Conservation (phyloP, 129 eudicot genomes). For the Erigeron canadensis region DNA sequence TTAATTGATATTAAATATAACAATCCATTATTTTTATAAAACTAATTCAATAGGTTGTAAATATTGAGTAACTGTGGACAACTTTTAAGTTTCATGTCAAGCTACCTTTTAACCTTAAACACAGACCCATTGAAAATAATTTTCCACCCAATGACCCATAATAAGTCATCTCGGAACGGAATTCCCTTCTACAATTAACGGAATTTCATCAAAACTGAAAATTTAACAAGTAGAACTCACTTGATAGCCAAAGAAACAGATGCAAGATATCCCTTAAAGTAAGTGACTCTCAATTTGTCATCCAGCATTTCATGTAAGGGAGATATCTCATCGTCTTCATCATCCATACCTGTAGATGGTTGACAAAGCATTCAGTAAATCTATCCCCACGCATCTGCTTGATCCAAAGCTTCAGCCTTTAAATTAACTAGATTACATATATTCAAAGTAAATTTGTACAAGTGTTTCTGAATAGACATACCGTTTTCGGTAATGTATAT, state of each 20-base stretch:
- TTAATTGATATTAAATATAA: neutral
- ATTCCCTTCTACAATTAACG: neutral
- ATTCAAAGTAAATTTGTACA: neutral
- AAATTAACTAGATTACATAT: constrained; percentile 1
- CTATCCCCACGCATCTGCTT: neutral
- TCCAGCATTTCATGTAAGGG: constrained; percentile 65
- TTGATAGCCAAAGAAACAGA: constrained; percentile 61
- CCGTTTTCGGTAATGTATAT: constrained; percentile 77
- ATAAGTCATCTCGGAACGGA: neutral
- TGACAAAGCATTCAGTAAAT: neutral
- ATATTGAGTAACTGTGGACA: neutral
- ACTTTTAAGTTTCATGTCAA: neutral
- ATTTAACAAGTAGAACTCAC: constrained; percentile 33
- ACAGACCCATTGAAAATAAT: neutral
- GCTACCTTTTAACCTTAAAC: neutral
- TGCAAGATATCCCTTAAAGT: constrained; percentile 66
- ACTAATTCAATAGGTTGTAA: neutral
- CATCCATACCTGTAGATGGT: constrained; percentile 64
- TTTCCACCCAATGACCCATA: neutral
- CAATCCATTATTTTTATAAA: neutral
- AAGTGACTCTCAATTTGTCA: constrained; percentile 68
- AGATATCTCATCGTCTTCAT: constrained; percentile 51
- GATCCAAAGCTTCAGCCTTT: neutral
- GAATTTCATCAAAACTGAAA: neutral
- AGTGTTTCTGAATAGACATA: constrained; percentile 26